Conservation (phyloP, 1,139 yeast genomes). For the Geotrichum phurueaensis region DNA sequence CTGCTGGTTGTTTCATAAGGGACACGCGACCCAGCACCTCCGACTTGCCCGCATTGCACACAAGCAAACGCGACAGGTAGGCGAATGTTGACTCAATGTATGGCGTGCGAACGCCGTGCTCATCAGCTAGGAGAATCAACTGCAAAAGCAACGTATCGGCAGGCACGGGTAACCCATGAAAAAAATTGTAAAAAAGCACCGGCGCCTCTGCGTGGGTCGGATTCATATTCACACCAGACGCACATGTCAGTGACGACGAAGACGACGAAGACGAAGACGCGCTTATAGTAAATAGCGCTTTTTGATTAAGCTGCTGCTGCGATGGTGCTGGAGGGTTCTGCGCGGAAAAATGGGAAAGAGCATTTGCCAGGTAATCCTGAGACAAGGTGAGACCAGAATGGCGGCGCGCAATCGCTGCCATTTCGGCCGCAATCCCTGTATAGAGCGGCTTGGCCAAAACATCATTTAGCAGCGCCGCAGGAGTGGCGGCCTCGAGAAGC, state of each 20-base stretch:
- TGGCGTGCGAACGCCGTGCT: conserved; percentile 77
- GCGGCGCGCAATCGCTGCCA: conserved; percentile 14
- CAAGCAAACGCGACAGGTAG: conserved; percentile 16
- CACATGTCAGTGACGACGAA: conserved; percentile 15
- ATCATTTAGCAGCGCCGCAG: conserved; percentile 52
- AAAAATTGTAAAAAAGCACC: conserved; percentile 54
- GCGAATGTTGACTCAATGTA: conserved; percentile 84
- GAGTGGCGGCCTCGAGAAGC: conserved; percentile 63
- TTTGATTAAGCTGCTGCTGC: background rate
- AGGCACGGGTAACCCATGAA: conserved; percentile 49
- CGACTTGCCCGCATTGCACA: conserved; percentile 7
- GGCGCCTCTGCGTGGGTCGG: conserved; percentile 43
- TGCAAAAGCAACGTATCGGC: conserved; percentile 72
- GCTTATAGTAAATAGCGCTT: background rate
- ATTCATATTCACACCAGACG: conserved; percentile 1
- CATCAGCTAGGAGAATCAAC: conserved; percentile 84
- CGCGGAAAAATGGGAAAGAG: background rate
- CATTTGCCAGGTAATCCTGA: conserved; percentile 10
- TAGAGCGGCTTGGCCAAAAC: conserved; percentile 80
- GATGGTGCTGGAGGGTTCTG: background rate
- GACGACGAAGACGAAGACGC: conserved; percentile 11
- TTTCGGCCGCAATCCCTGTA: conserved; percentile 48
- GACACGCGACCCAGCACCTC: conserved; percentile 5
- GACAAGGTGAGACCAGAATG: conserved; percentile 15
- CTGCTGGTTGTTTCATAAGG: background rate